A percentile compares a stretch with the other conserved stretches of the same genome.
These are phyloP conservation scores for Kuraishia cidri DNA, from an alignment of 805 yeast genomes.

Conservation along the genomic window DNA sequence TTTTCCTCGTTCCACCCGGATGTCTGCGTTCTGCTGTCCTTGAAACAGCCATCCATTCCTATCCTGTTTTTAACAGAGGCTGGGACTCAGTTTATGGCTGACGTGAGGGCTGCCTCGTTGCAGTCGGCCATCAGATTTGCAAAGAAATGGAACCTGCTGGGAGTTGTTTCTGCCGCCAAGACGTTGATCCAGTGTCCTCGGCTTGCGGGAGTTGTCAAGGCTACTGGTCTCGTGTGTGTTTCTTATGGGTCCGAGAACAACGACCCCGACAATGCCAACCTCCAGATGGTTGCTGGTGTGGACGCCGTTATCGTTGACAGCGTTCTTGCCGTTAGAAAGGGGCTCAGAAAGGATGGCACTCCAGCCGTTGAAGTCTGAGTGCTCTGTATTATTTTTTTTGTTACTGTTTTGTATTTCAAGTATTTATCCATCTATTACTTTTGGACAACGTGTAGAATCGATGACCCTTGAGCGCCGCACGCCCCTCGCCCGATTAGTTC, in stretches of 20 bases:
- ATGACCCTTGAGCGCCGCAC: too few species aligned
- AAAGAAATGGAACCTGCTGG: slow-evolving; percentile 82
- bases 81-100: slow-evolving; percentile 84
- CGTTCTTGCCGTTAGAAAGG: slow-evolving; percentile 88
- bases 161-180: slow-evolving; percentile 83
- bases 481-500: too few species aligned
- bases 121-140: slow-evolving; percentile 91
- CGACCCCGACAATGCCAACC: slow-evolving; percentile 70
- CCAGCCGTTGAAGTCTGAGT: slow-evolving; percentile 6
- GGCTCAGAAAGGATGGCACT: slow-evolving; percentile 31
- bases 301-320: slow-evolving; percentile 98
- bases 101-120: slow-evolving; percentile 75
- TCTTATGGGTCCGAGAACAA: slow-evolving; percentile 85
- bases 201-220: slow-evolving; percentile 82
- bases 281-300: slow-evolving; percentile 89
- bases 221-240: slow-evolving; percentile 86
- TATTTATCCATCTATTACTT: too few species aligned
- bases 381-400: too few species aligned
- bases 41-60: slow-evolving; percentile 92
- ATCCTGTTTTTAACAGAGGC: slow-evolving; percentile 83
- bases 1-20: slow-evolving; percentile 96
- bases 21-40: slow-evolving; percentile 71
- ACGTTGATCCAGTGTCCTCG: slow-evolving; percentile 88
- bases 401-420: too few species aligned
- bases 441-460: too few species aligned